Evolutionary conservation across 2,329 filamentous ascomycete species (phyloP), one percentile per base, ranked within the genome.

Genomic region (Nigrospora osmanthi): DNA sequence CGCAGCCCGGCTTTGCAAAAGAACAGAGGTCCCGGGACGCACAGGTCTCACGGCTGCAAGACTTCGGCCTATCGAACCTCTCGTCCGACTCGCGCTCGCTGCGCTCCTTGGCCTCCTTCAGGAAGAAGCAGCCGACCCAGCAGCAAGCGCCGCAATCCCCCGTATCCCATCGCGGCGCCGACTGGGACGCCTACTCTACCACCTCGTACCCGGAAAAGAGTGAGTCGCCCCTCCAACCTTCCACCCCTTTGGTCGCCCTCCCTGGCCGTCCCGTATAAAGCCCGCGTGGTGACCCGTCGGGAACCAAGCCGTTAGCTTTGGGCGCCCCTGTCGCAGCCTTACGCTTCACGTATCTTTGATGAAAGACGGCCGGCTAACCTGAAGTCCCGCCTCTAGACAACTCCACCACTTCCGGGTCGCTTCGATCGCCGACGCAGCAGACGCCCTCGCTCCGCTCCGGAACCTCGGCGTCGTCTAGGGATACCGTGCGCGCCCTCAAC

Each of bases 11-110:
- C 55, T 58, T 60, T 52, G 54, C 58, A 41, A 66, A 65, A 53
- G 65, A 70, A 42, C 62, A 67, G 52, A 60, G 60, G 47, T 55
- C 56, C 47, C 60, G 60, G 49, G 62, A 65, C 47, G 52, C 57
- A 48, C 64, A 65, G 52, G 50, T 62, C 46, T 61, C 62, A 42
- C 55, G 57, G 42, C 53, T 70, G 41, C 60, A 60, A 48, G 67
- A 70, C 19, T 55, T 68, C 44, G 65, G 62, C 43, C 51, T 61
- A 44, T 71, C 62, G 31, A 71, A 86, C 37, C 51, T 38, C 34
- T 39, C 53, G 38, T 54, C 53, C 38, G 59, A 63, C 44, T 59
- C 57, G 38, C 56, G 58, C 35, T 60, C 60, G 40, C 43, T 60
- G 28, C 59, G 59, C 49, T 59, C 59, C 40, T 16, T 46, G 16